Base-by-base conservation (phyloP, 1,284 basidiomycete species). In the Lentinula novae-zelandiae region DNA sequence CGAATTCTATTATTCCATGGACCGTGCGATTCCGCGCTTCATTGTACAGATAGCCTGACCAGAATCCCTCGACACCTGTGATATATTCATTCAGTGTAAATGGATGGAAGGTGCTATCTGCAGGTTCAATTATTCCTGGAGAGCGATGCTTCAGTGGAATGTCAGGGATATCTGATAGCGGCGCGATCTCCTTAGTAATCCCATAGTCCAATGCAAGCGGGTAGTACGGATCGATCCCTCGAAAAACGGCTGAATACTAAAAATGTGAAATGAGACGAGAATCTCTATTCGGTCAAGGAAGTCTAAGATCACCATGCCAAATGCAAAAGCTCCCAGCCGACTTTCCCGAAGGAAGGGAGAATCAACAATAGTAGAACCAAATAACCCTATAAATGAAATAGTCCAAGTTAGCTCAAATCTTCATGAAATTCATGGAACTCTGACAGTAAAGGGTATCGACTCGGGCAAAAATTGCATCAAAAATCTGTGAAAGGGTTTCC, bases 41-140 rank as follows among this genome's bases (percentile, higher is more conserved):
- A 36, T 59, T 17, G 13, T 56, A 53, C 13, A 62, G 27, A 38
- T 60, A 52, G 13, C 62, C 62, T 27, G 44, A 57, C 62, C 62
- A 62, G 34, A 50, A 60, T 34, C 62, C 62, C 7, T 60, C 58
- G 1, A 60, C 49, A 2, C 46, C 53, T 20, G 58, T 54, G 27
- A 46, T 48, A 27, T 36, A 54, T 17, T 53, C 52, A 9, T 39
- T 20, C 33, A 53, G 42, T n/a, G 31, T 42, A 10, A 57, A 48
- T 6, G 44, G 52, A 40, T 12, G 36, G 17, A 34, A 15, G 6
- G 50, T 4, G 7, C 10, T 10, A 6, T 53, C 36, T 40, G n/a
- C 17, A 15, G 55, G 5, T n/a, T 57, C 42, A 5, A 57, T 13
- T 9, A 57, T 57, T n/a, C 17, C 7, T 13, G 55, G 55, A 9